phyloP scores from a whole-genome alignment of 1,139 yeast genomes.

The Scheffersomyces parashehatae region DNA sequence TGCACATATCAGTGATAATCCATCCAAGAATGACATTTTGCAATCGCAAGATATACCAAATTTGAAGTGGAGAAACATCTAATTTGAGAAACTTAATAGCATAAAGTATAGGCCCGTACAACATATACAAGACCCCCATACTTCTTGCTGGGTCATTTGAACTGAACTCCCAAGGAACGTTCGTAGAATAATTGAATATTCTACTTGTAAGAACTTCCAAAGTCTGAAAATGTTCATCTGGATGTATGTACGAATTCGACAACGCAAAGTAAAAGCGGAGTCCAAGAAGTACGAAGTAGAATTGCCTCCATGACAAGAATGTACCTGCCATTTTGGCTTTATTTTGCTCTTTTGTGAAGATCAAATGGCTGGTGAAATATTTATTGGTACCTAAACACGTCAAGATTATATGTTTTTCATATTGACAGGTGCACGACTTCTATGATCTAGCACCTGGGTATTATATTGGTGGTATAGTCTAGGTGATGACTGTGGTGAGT shows the following conservation, averaged over 20 bases:
- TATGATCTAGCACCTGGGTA: not conserved
- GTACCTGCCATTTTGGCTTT: too few species aligned
- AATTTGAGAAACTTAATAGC: conserved; percentile 24
- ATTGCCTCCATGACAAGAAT: conserved; percentile 39
- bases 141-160: conserved; percentile 67
- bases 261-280: conserved; percentile 60
- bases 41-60: conserved; percentile 61
- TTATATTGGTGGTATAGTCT: too few species aligned
- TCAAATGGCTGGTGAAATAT: too few species aligned
- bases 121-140: conserved; percentile 62
- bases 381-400: too few species aligned
- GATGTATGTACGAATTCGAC: conserved; percentile 86
- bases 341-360: too few species aligned
- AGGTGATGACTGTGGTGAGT: too few species aligned
- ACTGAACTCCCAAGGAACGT: conserved; percentile 85
- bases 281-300: conserved; percentile 44
- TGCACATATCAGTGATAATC: conserved; percentile 56
- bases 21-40: conserved; percentile 59
- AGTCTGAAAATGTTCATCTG: conserved; percentile 95
- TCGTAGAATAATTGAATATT: conserved; percentile 51
- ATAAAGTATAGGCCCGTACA: conserved; percentile 68
- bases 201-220: conserved; percentile 66
- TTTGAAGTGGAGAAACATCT: conserved; percentile 39
- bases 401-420: not conserved
- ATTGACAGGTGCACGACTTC: not conserved